Conservation (phyloP, 306 rosid species). For the Rubus idaeus region DNA sequence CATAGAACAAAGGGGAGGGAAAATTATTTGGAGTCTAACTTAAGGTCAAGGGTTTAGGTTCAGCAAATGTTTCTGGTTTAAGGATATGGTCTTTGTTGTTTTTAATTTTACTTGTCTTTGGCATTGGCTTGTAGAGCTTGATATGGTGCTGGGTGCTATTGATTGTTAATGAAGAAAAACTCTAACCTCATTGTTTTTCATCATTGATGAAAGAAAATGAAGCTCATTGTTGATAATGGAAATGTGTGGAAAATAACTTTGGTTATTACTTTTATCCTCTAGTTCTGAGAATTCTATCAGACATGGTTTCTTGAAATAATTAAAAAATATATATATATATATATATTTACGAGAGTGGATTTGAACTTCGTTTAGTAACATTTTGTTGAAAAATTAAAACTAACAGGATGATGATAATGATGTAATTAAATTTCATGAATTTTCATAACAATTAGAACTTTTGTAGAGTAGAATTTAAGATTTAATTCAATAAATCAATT, state of each 20-base stretch:
- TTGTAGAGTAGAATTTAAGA: no score
- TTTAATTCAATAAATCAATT: no score
- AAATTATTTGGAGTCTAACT: constrained; percentile 47
- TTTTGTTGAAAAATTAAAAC: no score
- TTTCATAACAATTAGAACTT: no score
- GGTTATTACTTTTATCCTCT: not conserved
- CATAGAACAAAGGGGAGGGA: constrained; percentile 35
- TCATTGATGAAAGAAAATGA: constrained; percentile 32
- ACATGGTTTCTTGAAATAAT: no score
- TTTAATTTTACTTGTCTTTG: constrained; percentile 13
- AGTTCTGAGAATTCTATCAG: not conserved
- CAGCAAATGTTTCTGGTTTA: constrained; percentile 25
- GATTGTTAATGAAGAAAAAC: constrained; percentile 45
- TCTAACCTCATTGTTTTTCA: constrained; percentile 47
- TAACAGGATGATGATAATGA: no score
- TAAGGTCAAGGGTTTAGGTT: constrained; percentile 29
- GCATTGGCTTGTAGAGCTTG: constrained; percentile 43
- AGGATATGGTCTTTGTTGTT: constrained; percentile 42
- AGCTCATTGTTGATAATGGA: constrained; percentile 28
- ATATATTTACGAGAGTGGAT: no score
- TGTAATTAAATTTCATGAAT: no score
- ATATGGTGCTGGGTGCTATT: constrained; percentile 36
- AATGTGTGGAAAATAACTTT: not conserved
- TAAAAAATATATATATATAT: no score
- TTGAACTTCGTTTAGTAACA: no score